Base-by-base conservation (phyloP, 495 filamentous ascomycete genomes). In the Amorphotheca resinae region DNA sequence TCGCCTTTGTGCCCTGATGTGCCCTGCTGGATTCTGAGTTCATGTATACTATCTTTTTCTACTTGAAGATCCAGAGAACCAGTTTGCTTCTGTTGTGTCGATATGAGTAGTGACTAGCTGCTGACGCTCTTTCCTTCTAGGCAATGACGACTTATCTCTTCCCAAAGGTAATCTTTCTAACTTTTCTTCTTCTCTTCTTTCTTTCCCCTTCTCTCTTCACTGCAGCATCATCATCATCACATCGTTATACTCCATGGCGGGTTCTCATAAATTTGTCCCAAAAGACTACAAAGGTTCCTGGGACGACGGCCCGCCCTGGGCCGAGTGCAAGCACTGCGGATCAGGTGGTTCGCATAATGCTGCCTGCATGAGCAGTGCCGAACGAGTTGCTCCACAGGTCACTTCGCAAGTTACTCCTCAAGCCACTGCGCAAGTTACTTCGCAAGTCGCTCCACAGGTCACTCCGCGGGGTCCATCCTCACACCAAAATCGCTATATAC, bases 61-160 rank as follows among this genome's bases (percentile, higher is more conserved):
- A 1, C 17, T 22, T 16, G 35, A 21, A 20, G 16, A 11, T 18
- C 35, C 9, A 11, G 1, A 20, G 22, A 22, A 18, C 9, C 17
- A 36, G 33, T 18, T 36, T 17, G n/a, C 17, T n/a, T 17, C 33
- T 16, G 9, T 17, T 14, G n/a, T 16, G 9, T 18, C 18, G 16
- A 36, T 14, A 9, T 36, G 8, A 26, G 22, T 25, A 26, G 9
- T n/a, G 14, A 28, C 18, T 28, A 15, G 16, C 38, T 25, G 4
- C 14, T 14, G 15, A 5, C 12, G 22, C 17, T 21, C 23, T 8
- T n/a, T n/a, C n/a, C n/a, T n/a, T n/a, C n/a, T 46, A 89, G 85
- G 73, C 51, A 87, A 76, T 60, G 91, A 96, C 56, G 91, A 98
- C 56, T 70, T 96, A 53, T 94, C 87, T 39, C 74, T 98, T 33